These are phyloP conservation scores for Sporisorium exsertum DNA, from an alignment of 1,284 basidiomycete genomes.

Conservation along the genomic window DNA sequence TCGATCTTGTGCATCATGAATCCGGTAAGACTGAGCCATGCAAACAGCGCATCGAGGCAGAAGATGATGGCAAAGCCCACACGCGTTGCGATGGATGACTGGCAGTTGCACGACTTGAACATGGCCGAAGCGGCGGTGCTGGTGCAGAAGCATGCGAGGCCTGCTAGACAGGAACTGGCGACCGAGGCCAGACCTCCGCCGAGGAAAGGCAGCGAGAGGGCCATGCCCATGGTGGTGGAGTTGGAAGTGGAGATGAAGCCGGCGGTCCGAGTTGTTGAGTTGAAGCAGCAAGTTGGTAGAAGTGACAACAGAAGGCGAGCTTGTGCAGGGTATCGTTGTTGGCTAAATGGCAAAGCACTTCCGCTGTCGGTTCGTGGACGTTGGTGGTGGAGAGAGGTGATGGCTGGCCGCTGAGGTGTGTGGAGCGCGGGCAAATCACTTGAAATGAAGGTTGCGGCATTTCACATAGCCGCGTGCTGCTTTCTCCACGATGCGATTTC, in stretches of 20 bases:
- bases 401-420: not conserved
- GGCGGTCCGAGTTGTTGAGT: not conserved
- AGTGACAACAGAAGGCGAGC: not conserved
- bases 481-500: conserved; percentile 12
- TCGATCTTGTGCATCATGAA: conserved; percentile 87
- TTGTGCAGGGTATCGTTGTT: not conserved
- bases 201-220: conserved; percentile 87
- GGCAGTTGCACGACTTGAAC: conserved; percentile 98
- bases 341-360: not conserved
- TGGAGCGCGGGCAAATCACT: not conserved
- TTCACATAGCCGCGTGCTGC: not conserved
- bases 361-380: not conserved
- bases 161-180: conserved; percentile 66
- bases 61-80: conserved; percentile 98
- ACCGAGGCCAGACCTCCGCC: conserved; percentile 80
- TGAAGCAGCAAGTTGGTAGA: not conserved
- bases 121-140: conserved; percentile 94
- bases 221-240: conserved; percentile 76
- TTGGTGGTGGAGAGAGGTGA: conserved; percentile 1
- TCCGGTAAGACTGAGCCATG: conserved; percentile 94
- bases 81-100: conserved; percentile 96
- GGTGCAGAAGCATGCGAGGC: conserved; percentile 73
- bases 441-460: not conserved
- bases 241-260: conserved; percentile 4
- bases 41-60: conserved; percentile 92